Base-by-base conservation (phyloP, 805 yeast species). In the Lachancea sp. region DNA sequence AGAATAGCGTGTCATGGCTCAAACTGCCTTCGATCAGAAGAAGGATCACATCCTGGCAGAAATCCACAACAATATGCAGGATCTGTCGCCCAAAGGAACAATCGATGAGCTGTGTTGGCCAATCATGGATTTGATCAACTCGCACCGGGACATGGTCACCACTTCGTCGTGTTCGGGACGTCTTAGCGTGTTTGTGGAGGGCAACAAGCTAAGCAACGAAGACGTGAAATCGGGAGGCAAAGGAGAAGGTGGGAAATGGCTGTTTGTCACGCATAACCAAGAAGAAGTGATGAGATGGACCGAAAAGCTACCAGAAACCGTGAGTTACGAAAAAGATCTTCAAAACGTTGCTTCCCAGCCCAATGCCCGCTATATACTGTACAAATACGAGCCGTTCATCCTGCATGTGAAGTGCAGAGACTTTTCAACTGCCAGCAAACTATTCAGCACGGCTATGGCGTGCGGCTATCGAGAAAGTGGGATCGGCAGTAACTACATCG, bases 391-490 rank as follows among this genome's bases (percentile, higher is more conserved):
- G 65, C 95, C 96, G 3, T 72, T 88, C 60, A 87, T 88, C 40
- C 65, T 87, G 39, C 96, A 88, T 62, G 88, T 88, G 4, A 82
- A 85, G 56, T 85, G 95, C 56, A 71, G 91, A 38, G 74, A 78
- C 52, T 63, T 71, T 20, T 67, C 63, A 12, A 63, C 72, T 4
- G 95, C 96, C 0, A 70, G 73, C n/a, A 65, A 64, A 33, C 61
- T 88, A 10, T 85, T 81, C 51, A 76, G 80, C 31, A 65, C 76
- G 0, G 95, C 95, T 0, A 82, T 87, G 86, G 73, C 75, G 2
- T 82, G 93, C 65, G 96, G 96, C 2, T 88, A 83, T 57, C 72
- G 96, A 56, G 96, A 88, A 62, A 75, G 86, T 26, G 96, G 96
- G 0, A 85, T 88, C 38, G 95, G 95, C 7, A 72, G 81, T 26